Evolutionary conservation across 352 stramenopile genomes (phyloP).

Genomic region (Detonula confervacea): DNA sequence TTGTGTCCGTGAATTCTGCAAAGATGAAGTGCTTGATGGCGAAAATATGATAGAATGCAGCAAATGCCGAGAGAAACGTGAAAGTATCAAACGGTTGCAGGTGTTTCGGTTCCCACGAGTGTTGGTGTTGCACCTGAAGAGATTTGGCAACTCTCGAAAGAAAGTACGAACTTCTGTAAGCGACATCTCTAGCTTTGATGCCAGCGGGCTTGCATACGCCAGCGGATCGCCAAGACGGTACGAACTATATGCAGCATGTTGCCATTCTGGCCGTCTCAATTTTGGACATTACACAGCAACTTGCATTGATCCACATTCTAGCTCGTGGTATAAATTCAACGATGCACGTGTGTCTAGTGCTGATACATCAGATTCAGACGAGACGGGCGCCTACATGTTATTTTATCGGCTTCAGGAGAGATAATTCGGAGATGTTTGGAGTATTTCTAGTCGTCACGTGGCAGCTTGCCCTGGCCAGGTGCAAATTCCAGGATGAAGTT

Average conservation of each 20-base stretch:
- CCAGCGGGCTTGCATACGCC: slow-evolving; percentile 83
- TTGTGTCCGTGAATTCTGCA: slow-evolving; percentile 19
- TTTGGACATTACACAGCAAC: slow-evolving; percentile 79
- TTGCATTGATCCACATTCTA: slow-evolving; percentile 15
- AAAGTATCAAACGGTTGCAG: slow-evolving; percentile 18
- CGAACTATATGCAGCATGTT: slow-evolving; percentile 94
- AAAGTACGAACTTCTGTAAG: slow-evolving; percentile 94
- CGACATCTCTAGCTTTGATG: slow-evolving; percentile 90
- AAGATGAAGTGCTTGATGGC: slow-evolving; percentile 18
- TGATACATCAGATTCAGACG: slow-evolving; percentile 12
- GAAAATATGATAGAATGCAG: slow-evolving; percentile 31
- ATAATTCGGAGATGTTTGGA: too few relatives aligned
- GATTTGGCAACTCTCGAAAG: slow-evolving; percentile 95
- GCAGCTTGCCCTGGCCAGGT: too few relatives aligned
- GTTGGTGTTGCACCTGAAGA: slow-evolving; percentile 90
- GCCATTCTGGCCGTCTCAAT: slow-evolving; percentile 94
- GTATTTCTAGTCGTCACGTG: too few relatives aligned
- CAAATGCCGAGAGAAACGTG: slow-evolving; percentile 14
- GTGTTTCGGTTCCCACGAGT: slow-evolving; percentile 22
- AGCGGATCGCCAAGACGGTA: slow-evolving; percentile 86
- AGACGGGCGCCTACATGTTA: slow-evolving; percentile 18
- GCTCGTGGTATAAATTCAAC: slow-evolving; percentile 28
- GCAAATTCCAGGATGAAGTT: too few relatives aligned
- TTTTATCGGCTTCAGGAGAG: slow-evolving; percentile 16
- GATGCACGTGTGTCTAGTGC: slow-evolving; percentile 5